Percentiles rank a stretch among this genome's conserved stretches.
These are phyloP conservation scores for Spinacia oleracea DNA, from an alignment of 179 eudicot species.

Conservation along the genomic window DNA sequence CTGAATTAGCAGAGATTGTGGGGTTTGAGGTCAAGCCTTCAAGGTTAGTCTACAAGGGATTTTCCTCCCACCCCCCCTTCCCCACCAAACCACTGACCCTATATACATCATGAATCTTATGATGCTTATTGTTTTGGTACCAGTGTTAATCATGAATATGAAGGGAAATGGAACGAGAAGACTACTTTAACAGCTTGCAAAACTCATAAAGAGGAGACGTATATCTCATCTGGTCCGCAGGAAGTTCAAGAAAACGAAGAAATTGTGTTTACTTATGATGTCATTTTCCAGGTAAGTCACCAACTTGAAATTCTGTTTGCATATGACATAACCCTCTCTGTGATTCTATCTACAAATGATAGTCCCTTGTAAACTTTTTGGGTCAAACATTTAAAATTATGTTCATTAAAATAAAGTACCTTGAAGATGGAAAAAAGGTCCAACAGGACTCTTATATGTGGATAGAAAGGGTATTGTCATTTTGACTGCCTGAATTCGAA, in stretches of 20 bases:
- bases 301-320: not conserved
- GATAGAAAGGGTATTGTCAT: too few species aligned
- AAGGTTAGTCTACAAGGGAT: not conserved
- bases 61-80: too few species aligned
- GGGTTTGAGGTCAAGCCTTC: constrained; percentile 53
- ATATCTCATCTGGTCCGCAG: constrained; percentile 43
- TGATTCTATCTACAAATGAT: not conserved
- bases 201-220: constrained; percentile 36
- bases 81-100: not conserved
- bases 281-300: constrained; percentile 41
- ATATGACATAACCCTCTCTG: not conserved
- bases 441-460: not conserved
- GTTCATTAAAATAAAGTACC: not conserved
- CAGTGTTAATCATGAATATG: constrained; percentile 50
- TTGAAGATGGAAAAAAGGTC: not conserved
- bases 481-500: too few species aligned
- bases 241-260: constrained; percentile 56
- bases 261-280: constrained; percentile 53
- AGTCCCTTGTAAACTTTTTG: not conserved
- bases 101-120: not conserved
- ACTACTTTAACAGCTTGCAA: constrained; percentile 45
- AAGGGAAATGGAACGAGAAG: constrained; percentile 47
- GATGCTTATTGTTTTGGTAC: not conserved
- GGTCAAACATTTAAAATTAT: not conserved
- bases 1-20: constrained; percentile 41